Conservation (phyloP, 768 basidiomycete genomes). For the Pleurotus djamor region DNA sequence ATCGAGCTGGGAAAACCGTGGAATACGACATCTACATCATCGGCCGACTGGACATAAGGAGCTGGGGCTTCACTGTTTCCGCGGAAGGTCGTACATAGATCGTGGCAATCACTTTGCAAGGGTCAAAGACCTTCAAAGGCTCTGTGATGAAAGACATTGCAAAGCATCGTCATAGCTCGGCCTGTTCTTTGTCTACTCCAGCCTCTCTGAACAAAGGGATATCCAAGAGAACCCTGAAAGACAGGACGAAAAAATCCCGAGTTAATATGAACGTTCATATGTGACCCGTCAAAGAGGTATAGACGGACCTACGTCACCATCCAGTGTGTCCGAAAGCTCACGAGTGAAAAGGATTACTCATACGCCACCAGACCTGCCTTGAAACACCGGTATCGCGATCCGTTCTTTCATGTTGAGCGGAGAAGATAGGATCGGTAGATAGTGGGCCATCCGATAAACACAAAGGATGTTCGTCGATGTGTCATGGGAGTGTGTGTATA, state of each 20-base stretch:
- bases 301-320: not conserved
- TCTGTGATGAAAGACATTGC: no score
- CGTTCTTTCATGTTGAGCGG: not conserved
- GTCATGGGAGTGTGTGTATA: not conserved
- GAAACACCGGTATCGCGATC: constrained; percentile 6
- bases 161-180: no score
- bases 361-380: not conserved
- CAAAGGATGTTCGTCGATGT: not conserved
- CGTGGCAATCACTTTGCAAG: no score
- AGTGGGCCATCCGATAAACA: constrained; percentile 3
- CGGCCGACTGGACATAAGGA: not conserved
- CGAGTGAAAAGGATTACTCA: not conserved
- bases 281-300: not conserved
- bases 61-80: not conserved
- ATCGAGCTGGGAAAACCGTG: not conserved
- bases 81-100: no score
- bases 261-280: not conserved
- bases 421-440: constrained; percentile 7
- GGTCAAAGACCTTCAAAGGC: no score
- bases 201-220: no score
- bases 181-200: no score
- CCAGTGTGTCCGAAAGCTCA: not conserved
- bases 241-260: not conserved
- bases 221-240: not conserved
- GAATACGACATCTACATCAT: not conserved